Percentiles rank a stretch among this genome's conserved stretches.
Conservation (phyloP, 768 basidiomycete species). For the Tremella mesenterica region DNA sequence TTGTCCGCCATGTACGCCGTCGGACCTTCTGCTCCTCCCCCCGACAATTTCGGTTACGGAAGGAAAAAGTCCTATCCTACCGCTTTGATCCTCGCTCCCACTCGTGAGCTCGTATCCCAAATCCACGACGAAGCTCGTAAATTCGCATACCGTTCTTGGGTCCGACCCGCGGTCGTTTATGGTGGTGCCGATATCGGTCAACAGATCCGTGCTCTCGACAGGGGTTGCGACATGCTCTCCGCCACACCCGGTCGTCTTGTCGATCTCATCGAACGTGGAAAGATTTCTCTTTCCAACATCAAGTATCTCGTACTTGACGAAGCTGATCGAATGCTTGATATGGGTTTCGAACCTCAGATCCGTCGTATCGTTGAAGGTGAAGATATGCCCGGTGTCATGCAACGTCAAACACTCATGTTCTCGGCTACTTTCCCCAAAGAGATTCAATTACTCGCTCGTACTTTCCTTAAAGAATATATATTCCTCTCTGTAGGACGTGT, state of each 20-base stretch:
- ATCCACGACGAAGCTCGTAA: conserved; percentile 99
- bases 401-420: conserved; percentile 99
- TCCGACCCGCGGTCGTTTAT: conserved; percentile 95
- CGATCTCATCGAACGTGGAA: conserved; percentile 94
- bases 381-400: conserved; percentile 88
- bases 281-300: conserved; percentile 91
- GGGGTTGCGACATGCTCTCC: conserved; percentile 91
- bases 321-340: conserved; percentile 99
- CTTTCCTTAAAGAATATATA: conserved; percentile 65
- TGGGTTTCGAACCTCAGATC: conserved; percentile 99
- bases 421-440: conserved; percentile 98
- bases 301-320: conserved; percentile 97
- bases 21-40: conserved; percentile 69
- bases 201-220: conserved; percentile 87
- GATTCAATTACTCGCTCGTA: conserved; percentile 56
- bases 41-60: conserved; percentile 45
- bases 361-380: conserved; percentile 94
- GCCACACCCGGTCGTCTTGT: conserved; percentile 97
- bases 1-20: conserved; percentile 79
- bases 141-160: conserved; percentile 99
- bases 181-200: conserved; percentile 96
- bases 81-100: conserved; percentile 93
- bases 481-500: conserved; percentile 98
- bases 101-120: conserved; percentile 96
- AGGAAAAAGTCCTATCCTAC: conserved; percentile 91